These are phyloP conservation scores for Saccharum officinarum DNA, from an alignment of 176 grass and related monocot species.

Conservation along the genomic window DNA sequence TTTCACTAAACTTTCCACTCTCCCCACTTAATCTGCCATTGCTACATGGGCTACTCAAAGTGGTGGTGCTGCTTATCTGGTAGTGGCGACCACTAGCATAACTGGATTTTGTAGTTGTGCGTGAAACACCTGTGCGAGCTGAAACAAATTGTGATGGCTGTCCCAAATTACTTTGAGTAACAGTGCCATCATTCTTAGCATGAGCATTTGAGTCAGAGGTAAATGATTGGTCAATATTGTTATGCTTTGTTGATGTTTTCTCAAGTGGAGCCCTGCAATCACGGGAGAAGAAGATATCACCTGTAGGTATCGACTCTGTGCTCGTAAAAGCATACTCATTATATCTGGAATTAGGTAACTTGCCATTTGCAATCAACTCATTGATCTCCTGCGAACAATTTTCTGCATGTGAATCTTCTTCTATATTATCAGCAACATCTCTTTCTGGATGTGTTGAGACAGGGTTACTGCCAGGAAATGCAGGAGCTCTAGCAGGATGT, in stretches of 20 bases:
- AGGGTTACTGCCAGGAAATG: slow-evolving; percentile 39
- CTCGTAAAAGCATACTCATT: slow-evolving; percentile 60
- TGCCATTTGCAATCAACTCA: slow-evolving; percentile 44
- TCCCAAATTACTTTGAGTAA: slow-evolving; percentile 39
- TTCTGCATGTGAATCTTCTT: slow-evolving; percentile 44
- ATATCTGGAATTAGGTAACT: slow-evolving; percentile 47
- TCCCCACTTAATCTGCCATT: slow-evolving; percentile 44
- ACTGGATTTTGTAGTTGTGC: slow-evolving; percentile 49
- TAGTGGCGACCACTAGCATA: slow-evolving; percentile 36
- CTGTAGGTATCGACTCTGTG: slow-evolving; percentile 55
- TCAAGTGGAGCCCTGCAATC: slow-evolving; percentile 49
- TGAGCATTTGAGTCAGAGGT: slow-evolving; percentile 23
- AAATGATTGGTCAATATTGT: slow-evolving; percentile 27
- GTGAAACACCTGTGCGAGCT: slow-evolving; percentile 36
- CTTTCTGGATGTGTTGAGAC: slow-evolving; percentile 30
- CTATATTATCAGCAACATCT: slow-evolving; percentile 27
- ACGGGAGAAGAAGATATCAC: slow-evolving; percentile 79
- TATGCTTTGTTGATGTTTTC: slow-evolving; percentile 41
- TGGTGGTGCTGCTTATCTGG: slow-evolving; percentile 33
- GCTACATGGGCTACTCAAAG: slow-evolving; percentile 37
- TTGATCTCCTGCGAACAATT: slow-evolving; percentile 45
- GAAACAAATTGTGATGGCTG: slow-evolving; percentile 42
- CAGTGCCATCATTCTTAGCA: slow-evolving; percentile 11
- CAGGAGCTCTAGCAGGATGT: slow-evolving; percentile 46
- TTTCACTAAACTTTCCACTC: slow-evolving; percentile 61